These are phyloP conservation scores for Ustilago shanxiensis DNA, from an alignment of 1,284 basidiomycete species.

Conservation along the genomic window DNA sequence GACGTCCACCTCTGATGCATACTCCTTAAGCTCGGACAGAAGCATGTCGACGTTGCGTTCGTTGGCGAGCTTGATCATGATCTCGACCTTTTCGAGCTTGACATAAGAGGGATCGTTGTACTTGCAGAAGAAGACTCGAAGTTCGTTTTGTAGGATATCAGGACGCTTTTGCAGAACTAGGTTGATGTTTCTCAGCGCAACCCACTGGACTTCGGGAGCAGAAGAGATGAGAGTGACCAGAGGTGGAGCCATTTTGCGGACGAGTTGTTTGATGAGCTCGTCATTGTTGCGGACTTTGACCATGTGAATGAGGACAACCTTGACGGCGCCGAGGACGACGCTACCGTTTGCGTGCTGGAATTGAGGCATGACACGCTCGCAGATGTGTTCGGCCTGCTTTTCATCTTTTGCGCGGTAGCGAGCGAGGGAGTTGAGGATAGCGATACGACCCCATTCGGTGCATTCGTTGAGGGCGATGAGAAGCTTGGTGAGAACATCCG, in stretches of 20 bases:
- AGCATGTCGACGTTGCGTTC: slow-evolving; percentile 94
- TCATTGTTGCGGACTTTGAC: slow-evolving; percentile 76
- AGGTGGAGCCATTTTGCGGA: slow-evolving; percentile 98
- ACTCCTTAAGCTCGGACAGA: slow-evolving; percentile 96
- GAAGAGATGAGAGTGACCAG: slow-evolving; percentile 78
- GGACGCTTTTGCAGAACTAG: slow-evolving; percentile 92
- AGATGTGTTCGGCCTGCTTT: slow-evolving; percentile 97
- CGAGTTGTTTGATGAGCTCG: slow-evolving; percentile 86
- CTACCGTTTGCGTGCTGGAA: slow-evolving; percentile 97
- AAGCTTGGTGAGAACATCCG: slow-evolving; percentile 85
- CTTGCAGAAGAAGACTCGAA: slow-evolving; percentile 99
- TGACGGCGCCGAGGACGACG: slow-evolving; percentile 93
- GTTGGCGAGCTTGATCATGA: slow-evolving; percentile 93
- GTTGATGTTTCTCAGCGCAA: slow-evolving; percentile 95
- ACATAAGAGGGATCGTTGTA: slow-evolving; percentile 99
- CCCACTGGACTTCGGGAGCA: slow-evolving; percentile 87
- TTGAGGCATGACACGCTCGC: slow-evolving; percentile 96
- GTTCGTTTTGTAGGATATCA: slow-evolving; percentile 90
- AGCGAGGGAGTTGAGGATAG: slow-evolving; percentile 86
- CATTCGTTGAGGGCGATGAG: slow-evolving; percentile 97
- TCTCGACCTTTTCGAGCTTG: slow-evolving; percentile 97
- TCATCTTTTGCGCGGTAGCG: slow-evolving; percentile 83
- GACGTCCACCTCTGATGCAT: slow-evolving; percentile 96
- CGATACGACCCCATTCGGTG: slow-evolving; percentile 97
- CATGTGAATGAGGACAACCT: slow-evolving; percentile 87